Conservation (phyloP, 805 yeast genomes). For the Grigorovia jiainica region DNA sequence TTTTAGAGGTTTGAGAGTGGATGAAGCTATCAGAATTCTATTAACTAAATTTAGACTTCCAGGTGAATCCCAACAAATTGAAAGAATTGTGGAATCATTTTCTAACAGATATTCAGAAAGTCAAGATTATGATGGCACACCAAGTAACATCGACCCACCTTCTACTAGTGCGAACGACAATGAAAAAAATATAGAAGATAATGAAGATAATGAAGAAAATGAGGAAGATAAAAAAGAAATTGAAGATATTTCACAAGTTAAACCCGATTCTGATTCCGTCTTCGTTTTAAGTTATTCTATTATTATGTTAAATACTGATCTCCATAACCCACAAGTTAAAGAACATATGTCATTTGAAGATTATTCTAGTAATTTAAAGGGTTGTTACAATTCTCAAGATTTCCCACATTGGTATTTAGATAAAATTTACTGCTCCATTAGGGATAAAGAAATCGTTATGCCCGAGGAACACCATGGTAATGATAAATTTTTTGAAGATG, state of each 20-base stretch:
- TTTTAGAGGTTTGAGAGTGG: slow-evolving; percentile 72
- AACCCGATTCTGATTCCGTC: slow-evolving; percentile 78
- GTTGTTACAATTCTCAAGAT: slow-evolving; percentile 66
- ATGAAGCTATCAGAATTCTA: slow-evolving; percentile 80
- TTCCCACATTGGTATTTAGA: slow-evolving; percentile 81
- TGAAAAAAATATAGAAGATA: slow-evolving; percentile 6
- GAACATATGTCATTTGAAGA: slow-evolving; percentile 83
- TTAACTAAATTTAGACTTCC: slow-evolving; percentile 83
- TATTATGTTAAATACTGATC: slow-evolving; percentile 88
- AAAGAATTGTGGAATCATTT: slow-evolving; percentile 79
- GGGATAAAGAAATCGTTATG: slow-evolving; percentile 85
- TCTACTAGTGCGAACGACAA: neutral
- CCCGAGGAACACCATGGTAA: slow-evolving; percentile 96
- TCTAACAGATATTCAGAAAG: slow-evolving; percentile 69
- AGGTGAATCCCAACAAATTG: slow-evolving; percentile 96
- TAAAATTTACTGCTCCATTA: slow-evolving; percentile 70
- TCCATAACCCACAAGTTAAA: slow-evolving; percentile 86
- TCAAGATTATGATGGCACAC: slow-evolving; percentile 31
- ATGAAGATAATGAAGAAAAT: slow-evolving; percentile 8
- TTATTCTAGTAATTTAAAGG: slow-evolving; percentile 69
- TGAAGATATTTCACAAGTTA: slow-evolving; percentile 37
- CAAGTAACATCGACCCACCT: neutral
- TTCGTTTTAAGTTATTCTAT: slow-evolving; percentile 85
- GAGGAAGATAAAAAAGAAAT: slow-evolving; percentile 11
- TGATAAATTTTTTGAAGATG: slow-evolving; percentile 83